These are phyloP conservation scores for Jackrogersella multiformis DNA, from an alignment of 495 filamentous ascomycete species.

Conservation along the genomic window DNA sequence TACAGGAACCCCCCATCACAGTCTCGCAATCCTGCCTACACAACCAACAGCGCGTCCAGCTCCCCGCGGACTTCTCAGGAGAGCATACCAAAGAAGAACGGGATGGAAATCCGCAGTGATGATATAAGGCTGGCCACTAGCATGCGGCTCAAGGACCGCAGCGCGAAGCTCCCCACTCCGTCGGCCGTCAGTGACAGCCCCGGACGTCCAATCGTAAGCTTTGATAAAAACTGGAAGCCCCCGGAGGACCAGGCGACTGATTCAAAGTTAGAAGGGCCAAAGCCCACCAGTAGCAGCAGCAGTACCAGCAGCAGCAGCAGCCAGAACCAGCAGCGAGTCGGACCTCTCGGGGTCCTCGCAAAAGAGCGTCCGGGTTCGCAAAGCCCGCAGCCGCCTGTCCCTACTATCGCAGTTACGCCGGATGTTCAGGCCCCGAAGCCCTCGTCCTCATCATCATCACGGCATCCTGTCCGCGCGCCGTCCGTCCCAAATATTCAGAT, in stretches of 20 bases:
- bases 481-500: constrained; percentile 53
- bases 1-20: constrained; percentile 81
- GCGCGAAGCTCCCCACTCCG: constrained; percentile 83
- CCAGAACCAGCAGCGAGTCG: constrained; percentile 42
- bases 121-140: constrained; percentile 92
- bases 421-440: constrained; percentile 49
- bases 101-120: constrained; percentile 81
- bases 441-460: constrained; percentile 43
- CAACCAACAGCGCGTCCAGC: constrained; percentile 63
- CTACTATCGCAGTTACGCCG: constrained; percentile 69
- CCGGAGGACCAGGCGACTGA: constrained; percentile 64
- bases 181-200: constrained; percentile 84
- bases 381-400: constrained; percentile 53
- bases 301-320: no score
- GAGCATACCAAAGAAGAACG: constrained; percentile 67
- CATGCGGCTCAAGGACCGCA: constrained; percentile 84
- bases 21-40: constrained; percentile 77
- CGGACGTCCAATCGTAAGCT: constrained; percentile 92
- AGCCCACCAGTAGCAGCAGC: constrained; percentile 25
- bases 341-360: constrained; percentile 40
- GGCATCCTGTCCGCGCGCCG: constrained; percentile 45
- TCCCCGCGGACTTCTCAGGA: constrained; percentile 46
- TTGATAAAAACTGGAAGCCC: constrained; percentile 82
- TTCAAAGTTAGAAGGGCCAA: constrained; percentile 58
- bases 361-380: constrained; percentile 45